These are phyloP conservation scores for Botrytis aclada DNA, from an alignment of 2,329 filamentous ascomycete genomes.

Conservation along the genomic window DNA sequence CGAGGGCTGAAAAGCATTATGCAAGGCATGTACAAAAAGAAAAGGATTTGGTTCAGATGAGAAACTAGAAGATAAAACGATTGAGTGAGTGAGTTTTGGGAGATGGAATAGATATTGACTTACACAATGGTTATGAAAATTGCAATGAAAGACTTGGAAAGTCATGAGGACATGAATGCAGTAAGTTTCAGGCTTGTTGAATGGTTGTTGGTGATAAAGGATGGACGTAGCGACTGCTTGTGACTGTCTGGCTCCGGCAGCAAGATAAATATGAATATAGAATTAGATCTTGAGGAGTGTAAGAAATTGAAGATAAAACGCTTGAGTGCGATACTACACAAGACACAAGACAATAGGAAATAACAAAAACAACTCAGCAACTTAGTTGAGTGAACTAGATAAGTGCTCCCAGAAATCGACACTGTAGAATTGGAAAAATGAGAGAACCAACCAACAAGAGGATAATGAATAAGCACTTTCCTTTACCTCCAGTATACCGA, in stretches of 20 bases:
- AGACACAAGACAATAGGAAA: not conserved
- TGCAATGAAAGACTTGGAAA: not conserved
- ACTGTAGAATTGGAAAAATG: not conserved
- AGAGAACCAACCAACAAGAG: not conserved
- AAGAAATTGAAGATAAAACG: not conserved
- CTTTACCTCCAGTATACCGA: not conserved
- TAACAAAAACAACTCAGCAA: not conserved
- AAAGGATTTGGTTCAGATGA: not conserved
- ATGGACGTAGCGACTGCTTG: not conserved
- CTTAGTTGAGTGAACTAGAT: not conserved
- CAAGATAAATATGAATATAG: not conserved
- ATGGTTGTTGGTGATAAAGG: not conserved
- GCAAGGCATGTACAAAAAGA: not conserved
- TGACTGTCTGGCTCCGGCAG: not conserved
- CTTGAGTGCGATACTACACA: not conserved
- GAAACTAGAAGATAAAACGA: not conserved
- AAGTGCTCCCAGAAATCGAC: not conserved
- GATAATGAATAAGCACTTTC: not conserved
- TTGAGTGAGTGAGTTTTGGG: too few species aligned
- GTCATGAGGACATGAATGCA: slow-evolving; percentile 1
- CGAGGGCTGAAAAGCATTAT: not conserved
- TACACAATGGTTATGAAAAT: slow-evolving; percentile 1
- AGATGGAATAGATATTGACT: not conserved
- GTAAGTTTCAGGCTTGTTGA: too few species aligned
- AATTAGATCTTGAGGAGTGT: not conserved